A percentile compares a stretch with the other conserved stretches of the same genome.
These are phyloP conservation scores for Populus hybrid DNA, from an alignment of 441 rosid species.

Conservation along the genomic window DNA sequence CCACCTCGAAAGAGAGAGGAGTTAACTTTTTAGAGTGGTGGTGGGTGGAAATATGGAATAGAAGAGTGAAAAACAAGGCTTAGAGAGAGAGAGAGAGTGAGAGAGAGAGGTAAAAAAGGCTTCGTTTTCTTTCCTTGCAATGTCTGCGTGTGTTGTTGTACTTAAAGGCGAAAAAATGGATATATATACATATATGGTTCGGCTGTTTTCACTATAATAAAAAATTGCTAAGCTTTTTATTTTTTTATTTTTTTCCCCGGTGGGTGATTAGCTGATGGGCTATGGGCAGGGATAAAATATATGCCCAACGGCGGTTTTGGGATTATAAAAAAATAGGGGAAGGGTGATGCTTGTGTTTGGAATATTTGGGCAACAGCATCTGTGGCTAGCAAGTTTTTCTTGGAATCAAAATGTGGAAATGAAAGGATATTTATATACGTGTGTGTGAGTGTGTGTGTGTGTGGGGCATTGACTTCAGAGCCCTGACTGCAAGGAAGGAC, in stretches of 20 bases:
- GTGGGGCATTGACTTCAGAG: conserved; percentile 48
- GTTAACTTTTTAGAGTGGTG: background rate
- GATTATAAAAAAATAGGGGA: conserved; percentile 22
- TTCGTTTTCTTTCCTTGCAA: background rate
- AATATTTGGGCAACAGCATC: conserved; percentile 34
- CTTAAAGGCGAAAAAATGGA: conserved; percentile 1
- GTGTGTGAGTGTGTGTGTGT: background rate
- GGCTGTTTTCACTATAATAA: background rate
- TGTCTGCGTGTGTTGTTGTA: conserved; percentile 7
- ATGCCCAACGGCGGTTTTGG: conserved; percentile 19
- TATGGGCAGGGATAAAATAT: conserved; percentile 8
- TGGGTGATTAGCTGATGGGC: background rate
- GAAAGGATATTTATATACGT: background rate
- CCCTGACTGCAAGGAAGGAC: conserved; percentile 17
- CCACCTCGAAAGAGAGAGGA: conserved; percentile 1
- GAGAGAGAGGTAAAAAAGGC: background rate
- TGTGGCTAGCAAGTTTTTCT: conserved; percentile 14
- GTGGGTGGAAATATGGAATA: background rate
- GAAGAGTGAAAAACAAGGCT: conserved; percentile 22
- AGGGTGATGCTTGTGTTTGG: conserved; percentile 30
- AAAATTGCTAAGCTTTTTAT: conserved; percentile 1
- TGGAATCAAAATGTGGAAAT: conserved; percentile 7
- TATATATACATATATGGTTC: conserved; percentile 8
- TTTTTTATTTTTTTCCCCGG: too few species aligned
- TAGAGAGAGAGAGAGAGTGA: background rate